Percentiles rank a stretch among this genome's conserved stretches.
phyloP scores from a whole-genome alignment of 129 eudicot species.

The Lonicera japonica region DNA sequence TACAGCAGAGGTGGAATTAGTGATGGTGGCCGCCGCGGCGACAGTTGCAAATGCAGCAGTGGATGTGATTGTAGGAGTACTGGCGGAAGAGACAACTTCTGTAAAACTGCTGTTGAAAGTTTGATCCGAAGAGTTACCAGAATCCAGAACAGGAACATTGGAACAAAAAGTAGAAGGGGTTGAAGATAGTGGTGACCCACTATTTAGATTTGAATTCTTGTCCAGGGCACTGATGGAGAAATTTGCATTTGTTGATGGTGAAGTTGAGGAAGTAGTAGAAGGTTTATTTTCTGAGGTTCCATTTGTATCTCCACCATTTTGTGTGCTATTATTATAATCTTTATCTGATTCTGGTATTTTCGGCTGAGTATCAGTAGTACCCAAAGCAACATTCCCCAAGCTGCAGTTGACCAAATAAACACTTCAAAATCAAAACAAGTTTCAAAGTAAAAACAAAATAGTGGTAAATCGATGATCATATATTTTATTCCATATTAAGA shows the following conservation, averaged over 20 bases:
- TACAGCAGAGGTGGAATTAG: slow-evolving; percentile 21
- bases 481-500: no score
- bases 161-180: slow-evolving; percentile 25
- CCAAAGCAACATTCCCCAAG: slow-evolving; percentile 12
- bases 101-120: slow-evolving; percentile 17
- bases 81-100: slow-evolving; percentile 14
- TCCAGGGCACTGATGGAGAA: slow-evolving; percentile 19
- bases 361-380: slow-evolving; percentile 11
- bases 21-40: slow-evolving; percentile 20
- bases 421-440: slow-evolving; percentile 4
- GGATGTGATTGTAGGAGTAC: slow-evolving; percentile 14
- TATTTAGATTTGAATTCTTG: slow-evolving; percentile 16
- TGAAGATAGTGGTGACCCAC: slow-evolving; percentile 33
- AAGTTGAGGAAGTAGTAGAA: slow-evolving; percentile 12
- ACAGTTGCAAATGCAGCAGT: no score
- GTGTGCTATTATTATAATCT: slow-evolving; percentile 9
- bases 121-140: slow-evolving; percentile 19
- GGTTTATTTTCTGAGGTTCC: slow-evolving; percentile 15
- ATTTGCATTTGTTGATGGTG: slow-evolving; percentile 18
- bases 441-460: no score
- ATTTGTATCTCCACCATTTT: slow-evolving; percentile 8
- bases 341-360: slow-evolving; percentile 11
- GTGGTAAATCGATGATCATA: no score
- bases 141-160: slow-evolving; percentile 20
- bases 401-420: slow-evolving; percentile 27